Base-by-base conservation (phyloP, 208 protist species). In the Trypanosoma cruzi region DNA sequence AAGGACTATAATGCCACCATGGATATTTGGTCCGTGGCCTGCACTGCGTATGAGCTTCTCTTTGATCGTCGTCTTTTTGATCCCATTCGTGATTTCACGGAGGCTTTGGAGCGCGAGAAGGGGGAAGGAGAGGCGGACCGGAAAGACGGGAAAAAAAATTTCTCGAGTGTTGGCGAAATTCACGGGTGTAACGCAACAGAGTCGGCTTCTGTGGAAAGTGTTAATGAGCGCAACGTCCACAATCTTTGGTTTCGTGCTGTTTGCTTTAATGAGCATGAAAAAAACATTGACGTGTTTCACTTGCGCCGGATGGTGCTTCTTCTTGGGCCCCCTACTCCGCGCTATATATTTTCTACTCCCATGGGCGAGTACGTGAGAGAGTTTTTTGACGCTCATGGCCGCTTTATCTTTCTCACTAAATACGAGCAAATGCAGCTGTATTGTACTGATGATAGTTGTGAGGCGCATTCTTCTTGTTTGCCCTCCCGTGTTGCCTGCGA, bases 31-130 rank as follows among this genome's bases (percentile, higher is more conserved):
- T 89, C 81, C 4, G 36, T 95, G 0, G 89, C 77, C 22, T 95
- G 89, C 72, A 79, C 91, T 48, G 83, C 89, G 10, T 95, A 88
- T 77, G 90, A 95, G 56, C 79, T 95, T 57, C 64, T 95, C 52
- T 81, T 75, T 22, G 90, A 86, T 1, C 71, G 64, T 53, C 85
- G 86, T 59, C 67, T 94, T 49, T 82, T 95, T 34, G 88, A 95
- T 42, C 75, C 79, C 56, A 5, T 56, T 29, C 28, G 32, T 53
- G 66, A 71, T 26, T 53, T 57, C 49, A 37, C 24, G n/a, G 56
- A 55, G 11, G 26, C 37, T 29, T 16, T 48, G 34, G 56, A 50
- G 32, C 34, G 29, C 7, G 22, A 61, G 28, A 36, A 63, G n/a
- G 34, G 55, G 58, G 18, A 57, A 26, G 7, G 10, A 13, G 42